Percentiles rank a stretch among this genome's conserved stretches.
Conservation (phyloP, 2,329 filamentous ascomycete genomes). For the Stachybotrys elegans region DNA sequence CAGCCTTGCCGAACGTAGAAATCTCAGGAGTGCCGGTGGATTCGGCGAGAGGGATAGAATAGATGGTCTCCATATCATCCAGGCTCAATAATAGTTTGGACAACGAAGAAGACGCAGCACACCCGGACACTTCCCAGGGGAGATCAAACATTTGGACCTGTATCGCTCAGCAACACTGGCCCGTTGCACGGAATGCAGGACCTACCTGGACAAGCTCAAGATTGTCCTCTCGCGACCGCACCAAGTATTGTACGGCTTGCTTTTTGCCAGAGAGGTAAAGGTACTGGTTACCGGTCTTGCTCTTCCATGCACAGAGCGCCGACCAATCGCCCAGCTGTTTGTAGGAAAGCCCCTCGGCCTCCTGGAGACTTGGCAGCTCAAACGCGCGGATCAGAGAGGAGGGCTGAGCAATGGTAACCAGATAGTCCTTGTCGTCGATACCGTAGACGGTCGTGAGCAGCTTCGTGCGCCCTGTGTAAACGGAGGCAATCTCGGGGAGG, state of each 20-base stretch:
- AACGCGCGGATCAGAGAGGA: conserved; percentile 37
- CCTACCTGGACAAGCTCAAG: conserved; percentile 32
- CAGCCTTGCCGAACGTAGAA: conserved; percentile 26
- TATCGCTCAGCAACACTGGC: not conserved
- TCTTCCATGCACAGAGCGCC: conserved; percentile 39
- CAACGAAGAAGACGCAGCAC: conserved; percentile 31
- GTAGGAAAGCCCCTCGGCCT: conserved; percentile 24
- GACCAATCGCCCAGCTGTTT: conserved; percentile 41
- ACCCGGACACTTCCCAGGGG: conserved; percentile 36
- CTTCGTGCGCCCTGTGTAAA: conserved; percentile 38
- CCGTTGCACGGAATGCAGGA: not conserved
- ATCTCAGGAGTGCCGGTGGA: conserved; percentile 30
- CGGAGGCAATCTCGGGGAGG: conserved; percentile 24
- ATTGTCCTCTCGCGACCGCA: conserved; percentile 20
- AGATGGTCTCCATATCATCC: conserved; percentile 31
- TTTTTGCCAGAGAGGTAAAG: conserved; percentile 41
- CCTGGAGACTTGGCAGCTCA: conserved; percentile 24
- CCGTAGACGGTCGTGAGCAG: conserved; percentile 33
- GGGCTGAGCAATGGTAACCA: conserved; percentile 36
- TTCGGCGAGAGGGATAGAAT: conserved; percentile 33
- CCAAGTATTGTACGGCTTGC: conserved; percentile 30
- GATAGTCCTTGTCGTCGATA: conserved; percentile 28
- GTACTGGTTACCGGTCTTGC: conserved; percentile 34
- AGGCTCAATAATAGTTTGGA: conserved; percentile 33
- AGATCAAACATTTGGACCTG: conserved; percentile 37